These are phyloP conservation scores for Solanum hybrid DNA, from an alignment of 305 asterid species.

Conservation along the genomic window DNA sequence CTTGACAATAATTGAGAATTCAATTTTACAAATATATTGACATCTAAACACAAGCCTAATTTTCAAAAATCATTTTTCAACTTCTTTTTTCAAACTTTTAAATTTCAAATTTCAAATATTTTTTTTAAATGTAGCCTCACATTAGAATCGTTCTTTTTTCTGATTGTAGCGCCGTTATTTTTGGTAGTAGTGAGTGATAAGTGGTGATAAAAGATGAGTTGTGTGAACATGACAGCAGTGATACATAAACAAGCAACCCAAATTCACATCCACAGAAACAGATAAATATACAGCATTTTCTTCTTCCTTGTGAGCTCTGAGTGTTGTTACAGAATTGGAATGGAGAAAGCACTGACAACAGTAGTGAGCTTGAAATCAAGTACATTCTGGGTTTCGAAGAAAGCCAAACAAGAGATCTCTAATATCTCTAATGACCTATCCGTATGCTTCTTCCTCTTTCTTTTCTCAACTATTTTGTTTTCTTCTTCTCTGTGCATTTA, in stretches of 20 bases:
- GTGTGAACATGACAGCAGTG: not conserved
- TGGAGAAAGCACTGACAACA: constrained; percentile 81
- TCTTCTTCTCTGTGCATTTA: not conserved
- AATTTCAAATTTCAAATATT: no score
- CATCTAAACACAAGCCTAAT: not conserved
- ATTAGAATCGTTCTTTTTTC: not conserved
- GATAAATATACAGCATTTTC: not conserved
- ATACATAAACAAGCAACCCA: not conserved
- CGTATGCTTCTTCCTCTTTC: constrained; percentile 23
- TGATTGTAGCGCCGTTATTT: not conserved
- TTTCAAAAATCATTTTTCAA: not conserved
- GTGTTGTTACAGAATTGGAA: constrained; percentile 2
- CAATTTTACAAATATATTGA: no score
- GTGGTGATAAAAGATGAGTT: not conserved
- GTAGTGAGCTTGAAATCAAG: constrained; percentile 78
- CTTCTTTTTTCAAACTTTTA: no score
- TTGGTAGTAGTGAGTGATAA: not conserved
- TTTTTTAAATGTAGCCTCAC: not conserved
- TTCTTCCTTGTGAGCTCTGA: not conserved
- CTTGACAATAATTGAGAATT: not conserved
- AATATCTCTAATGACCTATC: constrained; percentile 75
- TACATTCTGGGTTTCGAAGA: constrained; percentile 78
- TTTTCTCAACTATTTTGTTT: not conserved
- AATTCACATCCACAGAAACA: not conserved
- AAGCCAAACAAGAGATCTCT: constrained; percentile 80